Conservation (phyloP, 371 early-diverging fungal species). For the Amoeboaphelidium protococcarum region DNA sequence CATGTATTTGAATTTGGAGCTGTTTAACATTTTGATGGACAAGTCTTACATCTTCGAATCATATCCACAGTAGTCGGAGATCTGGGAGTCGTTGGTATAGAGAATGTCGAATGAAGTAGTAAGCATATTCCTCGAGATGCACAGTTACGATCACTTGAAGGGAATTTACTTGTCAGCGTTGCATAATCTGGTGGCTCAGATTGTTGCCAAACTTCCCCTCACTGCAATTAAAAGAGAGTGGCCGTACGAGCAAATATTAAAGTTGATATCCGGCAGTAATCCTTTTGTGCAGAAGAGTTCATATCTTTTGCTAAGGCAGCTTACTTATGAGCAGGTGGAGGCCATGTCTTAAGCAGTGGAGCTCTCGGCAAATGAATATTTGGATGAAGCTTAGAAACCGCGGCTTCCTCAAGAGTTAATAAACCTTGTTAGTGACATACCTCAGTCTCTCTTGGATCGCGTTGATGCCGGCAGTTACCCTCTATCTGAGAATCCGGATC, state of each 20-base stretch:
- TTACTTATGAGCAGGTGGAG: constrained; percentile 8
- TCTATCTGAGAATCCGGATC: constrained; percentile 15
- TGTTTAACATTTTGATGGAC: too few species aligned
- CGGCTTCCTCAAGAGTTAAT: constrained; percentile 15
- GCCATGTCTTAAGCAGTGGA: constrained; percentile 13
- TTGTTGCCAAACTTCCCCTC: constrained; percentile 7
- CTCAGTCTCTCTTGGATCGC: neutral
- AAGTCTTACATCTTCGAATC: too few species aligned
- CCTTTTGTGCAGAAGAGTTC: constrained; percentile 11
- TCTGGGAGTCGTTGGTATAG: constrained; percentile 2
- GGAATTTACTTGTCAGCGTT: constrained; percentile 1
- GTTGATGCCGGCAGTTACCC: constrained; percentile 1
- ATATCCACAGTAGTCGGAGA: constrained; percentile 3
- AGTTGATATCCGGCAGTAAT: constrained; percentile 8
- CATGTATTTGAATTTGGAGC: too few species aligned
- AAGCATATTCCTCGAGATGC: constrained; percentile 1
- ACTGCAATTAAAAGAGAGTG: constrained; percentile 4
- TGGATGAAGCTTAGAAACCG: neutral
- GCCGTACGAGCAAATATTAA: constrained; percentile 7
- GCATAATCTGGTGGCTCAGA: constrained; percentile 9
- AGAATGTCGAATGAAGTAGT: constrained; percentile 1
- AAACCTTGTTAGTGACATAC: constrained; percentile 14
- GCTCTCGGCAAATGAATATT: constrained; percentile 7
- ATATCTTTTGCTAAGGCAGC: constrained; percentile 7
- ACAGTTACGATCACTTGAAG: constrained; percentile 1